Evolutionary conservation across 2,329 filamentous ascomycete species (phyloP), one percentile per base, ranked within the genome.

Genomic region (Penicillium sp.): DNA sequence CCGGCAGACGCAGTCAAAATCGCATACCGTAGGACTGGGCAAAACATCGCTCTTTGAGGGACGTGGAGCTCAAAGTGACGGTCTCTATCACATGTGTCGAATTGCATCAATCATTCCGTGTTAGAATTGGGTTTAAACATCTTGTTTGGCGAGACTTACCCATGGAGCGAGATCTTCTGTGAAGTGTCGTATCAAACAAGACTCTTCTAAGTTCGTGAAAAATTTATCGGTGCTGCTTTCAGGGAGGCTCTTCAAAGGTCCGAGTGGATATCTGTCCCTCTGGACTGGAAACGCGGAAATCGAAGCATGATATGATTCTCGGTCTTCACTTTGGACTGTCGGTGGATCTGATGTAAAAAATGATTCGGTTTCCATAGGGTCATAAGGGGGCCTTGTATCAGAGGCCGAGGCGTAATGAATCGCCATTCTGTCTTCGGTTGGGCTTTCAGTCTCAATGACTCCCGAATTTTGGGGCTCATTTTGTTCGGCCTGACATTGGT

Each of bases 1-100:
- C 63, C 60, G 26, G 63, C 63, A 13, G 63, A 62, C 8, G 63
- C 63, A 49, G 60, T 60, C 19, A 55, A 55, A 12, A 65, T 30
- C 7, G 63, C 60, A 56, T 60, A 62, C 8, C 54, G 54, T 37
- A 65, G 50, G 6, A 62, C 63, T 17, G 63, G 63, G 30, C 63
- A 62, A 26, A 59, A 58, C 26, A 62, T 53, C 26, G 63, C 63
- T 37, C 63, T 28, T 33, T 62, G 60, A 9, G 63, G 63, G 4
- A 65, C 60, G 10, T 44, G 55, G 9, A 60, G 51, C 30, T 55
- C 38, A 54, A 65, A 65, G 50, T 65, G 7, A 44, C 56, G 49
- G 49, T 62, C 60, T 42, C 60, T 55, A 51, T 65, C 63, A 30
- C 57, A 60, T 1, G 50, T 60, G 22, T 65, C 63, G 22, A 65